Evolutionary conservation across 306 rosid genomes (phyloP).

Genomic region (Cicer chorassanicum): DNA sequence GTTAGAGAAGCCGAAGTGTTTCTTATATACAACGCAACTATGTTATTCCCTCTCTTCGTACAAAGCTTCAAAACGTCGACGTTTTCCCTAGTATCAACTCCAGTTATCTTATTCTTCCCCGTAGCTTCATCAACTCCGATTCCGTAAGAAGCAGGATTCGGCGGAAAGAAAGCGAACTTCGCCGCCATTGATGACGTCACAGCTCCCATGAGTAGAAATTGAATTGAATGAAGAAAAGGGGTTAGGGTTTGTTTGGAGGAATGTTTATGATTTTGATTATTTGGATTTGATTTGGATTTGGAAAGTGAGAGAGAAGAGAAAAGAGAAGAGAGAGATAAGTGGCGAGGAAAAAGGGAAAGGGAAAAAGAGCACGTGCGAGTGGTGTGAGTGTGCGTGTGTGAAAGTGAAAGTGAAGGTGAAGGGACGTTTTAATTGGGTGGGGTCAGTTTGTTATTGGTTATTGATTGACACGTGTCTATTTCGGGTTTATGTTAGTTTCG

Average conservation of each 20-base stretch:
- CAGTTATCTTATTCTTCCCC: constrained; percentile 66
- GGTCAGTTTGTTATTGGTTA: too few relatives aligned
- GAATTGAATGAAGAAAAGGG: background rate
- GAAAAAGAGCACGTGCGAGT: constrained; percentile 67
- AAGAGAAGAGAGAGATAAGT: constrained; percentile 47
- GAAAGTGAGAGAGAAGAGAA: background rate
- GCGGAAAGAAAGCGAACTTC: constrained; percentile 92
- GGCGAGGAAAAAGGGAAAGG: constrained; percentile 60
- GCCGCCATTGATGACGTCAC: constrained; percentile 96
- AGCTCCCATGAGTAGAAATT: constrained; percentile 63
- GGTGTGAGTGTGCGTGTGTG: constrained; percentile 50
- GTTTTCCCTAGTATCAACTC: constrained; percentile 61
- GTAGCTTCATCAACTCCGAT: constrained; percentile 54
- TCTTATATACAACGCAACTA: constrained; percentile 69
- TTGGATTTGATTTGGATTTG: background rate
- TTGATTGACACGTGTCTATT: constrained; percentile 58
- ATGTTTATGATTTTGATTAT: background rate
- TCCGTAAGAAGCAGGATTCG: constrained; percentile 82
- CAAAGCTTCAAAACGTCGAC: constrained; percentile 82
- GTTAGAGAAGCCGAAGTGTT: constrained; percentile 77
- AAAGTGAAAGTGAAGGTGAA: background rate
- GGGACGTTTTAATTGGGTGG: too few relatives aligned
- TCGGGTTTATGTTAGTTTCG: constrained; percentile 40
- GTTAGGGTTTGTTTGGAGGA: background rate
- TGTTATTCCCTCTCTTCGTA: constrained; percentile 75